Evolutionary conservation across 2,329 filamentous ascomycete species (phyloP).

Genomic region (Aureobasidium sp.): DNA sequence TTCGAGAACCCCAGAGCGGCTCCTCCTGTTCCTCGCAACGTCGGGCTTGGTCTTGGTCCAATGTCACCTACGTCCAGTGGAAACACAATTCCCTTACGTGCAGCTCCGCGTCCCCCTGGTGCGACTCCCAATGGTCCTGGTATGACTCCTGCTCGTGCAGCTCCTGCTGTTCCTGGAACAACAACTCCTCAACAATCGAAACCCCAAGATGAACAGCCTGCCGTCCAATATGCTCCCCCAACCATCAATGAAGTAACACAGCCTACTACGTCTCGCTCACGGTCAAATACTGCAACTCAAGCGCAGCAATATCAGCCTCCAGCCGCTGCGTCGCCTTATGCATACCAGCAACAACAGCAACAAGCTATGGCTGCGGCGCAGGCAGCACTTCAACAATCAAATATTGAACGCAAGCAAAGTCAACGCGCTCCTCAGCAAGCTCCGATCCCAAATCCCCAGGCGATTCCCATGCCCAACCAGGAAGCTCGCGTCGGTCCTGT

Average conservation of each 20-base stretch:
- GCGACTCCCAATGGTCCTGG: constrained; percentile 74
- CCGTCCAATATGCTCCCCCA: constrained; percentile 35
- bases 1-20: constrained; percentile 95
- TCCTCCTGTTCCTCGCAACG: constrained; percentile 65
- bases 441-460: constrained; percentile 40
- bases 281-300: constrained; percentile 12
- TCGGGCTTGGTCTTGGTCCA: constrained; percentile 29
- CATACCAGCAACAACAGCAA: constrained; percentile 67
- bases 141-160: not conserved
- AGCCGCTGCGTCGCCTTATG: constrained; percentile 37
- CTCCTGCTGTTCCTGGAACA: not conserved
- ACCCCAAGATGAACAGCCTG: constrained; percentile 28
- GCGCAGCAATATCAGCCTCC: constrained; percentile 34
- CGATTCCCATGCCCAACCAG: constrained; percentile 37
- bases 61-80: constrained; percentile 27
- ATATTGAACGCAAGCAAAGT: constrained; percentile 64
- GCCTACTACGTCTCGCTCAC: constrained; percentile 14
- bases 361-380: constrained; percentile 73
- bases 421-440: constrained; percentile 44
- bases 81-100: constrained; percentile 55
- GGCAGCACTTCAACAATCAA: constrained; percentile 58
- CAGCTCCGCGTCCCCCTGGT: constrained; percentile 77
- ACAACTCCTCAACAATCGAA: constrained; percentile 32
- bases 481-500: constrained; percentile 44
- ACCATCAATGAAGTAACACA: constrained; percentile 27